Percentiles rank a stretch among this genome's conserved stretches.
These are phyloP conservation scores for Ustilago xerochloae DNA, from an alignment of 1,284 basidiomycete genomes.

Conservation along the genomic window DNA sequence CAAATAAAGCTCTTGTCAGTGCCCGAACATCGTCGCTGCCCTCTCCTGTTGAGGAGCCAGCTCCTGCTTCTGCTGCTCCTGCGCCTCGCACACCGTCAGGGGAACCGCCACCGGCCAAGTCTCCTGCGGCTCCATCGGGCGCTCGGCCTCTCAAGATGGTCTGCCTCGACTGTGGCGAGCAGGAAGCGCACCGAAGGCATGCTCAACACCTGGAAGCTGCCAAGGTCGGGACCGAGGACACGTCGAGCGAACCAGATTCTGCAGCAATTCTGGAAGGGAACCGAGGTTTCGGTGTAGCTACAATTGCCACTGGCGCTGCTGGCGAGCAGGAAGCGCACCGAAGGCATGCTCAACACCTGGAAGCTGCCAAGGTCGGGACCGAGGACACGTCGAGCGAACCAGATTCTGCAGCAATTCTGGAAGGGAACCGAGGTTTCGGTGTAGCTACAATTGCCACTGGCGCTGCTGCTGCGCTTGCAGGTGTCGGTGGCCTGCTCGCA, in stretches of 20 bases:
- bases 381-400: not conserved
- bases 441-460: slow-evolving; percentile 20
- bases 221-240: not conserved
- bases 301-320: too few relatives aligned
- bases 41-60: slow-evolving; percentile 8
- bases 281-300: slow-evolving; percentile 4
- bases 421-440: not conserved
- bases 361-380: slow-evolving; percentile 9
- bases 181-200: slow-evolving; percentile 43
- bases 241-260: not conserved
- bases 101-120: not conserved
- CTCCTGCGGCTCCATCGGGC: not conserved
- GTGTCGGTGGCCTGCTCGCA: slow-evolving; percentile 28
- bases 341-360: slow-evolving; percentile 38
- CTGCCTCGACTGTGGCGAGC: slow-evolving; percentile 52
- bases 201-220: slow-evolving; percentile 33
- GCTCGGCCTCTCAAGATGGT: slow-evolving; percentile 44
- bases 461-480: slow-evolving; percentile 32
- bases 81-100: not conserved
- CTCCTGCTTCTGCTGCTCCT: not conserved
- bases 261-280: not conserved
- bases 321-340: slow-evolving; percentile 44
- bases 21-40: slow-evolving; percentile 42
- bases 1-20: slow-evolving; percentile 18
- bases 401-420: not conserved